Percentiles rank a stretch among this genome's conserved stretches.
These are phyloP conservation scores for Pisolithus marmoratus DNA, from an alignment of 768 basidiomycete genomes.

Conservation along the genomic window DNA sequence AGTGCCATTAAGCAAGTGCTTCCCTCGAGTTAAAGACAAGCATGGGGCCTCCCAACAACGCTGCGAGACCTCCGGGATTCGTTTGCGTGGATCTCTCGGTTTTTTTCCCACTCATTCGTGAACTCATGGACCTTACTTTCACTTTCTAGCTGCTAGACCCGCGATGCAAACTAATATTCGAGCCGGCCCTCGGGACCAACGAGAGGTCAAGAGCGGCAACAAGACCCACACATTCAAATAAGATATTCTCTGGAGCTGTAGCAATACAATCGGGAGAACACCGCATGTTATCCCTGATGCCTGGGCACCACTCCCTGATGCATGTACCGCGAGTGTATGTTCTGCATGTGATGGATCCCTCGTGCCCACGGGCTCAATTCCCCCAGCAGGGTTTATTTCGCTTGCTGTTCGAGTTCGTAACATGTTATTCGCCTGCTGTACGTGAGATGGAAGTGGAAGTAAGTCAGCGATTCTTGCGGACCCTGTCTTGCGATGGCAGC, in stretches of 20 bases:
- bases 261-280: background rate
- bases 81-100: background rate
- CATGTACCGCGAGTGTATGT: background rate
- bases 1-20: background rate
- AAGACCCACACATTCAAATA: constrained; percentile 65
- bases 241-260: constrained; percentile 10
- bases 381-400: constrained; percentile 20
- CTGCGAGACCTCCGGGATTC: background rate
- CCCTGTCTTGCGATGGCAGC: background rate
- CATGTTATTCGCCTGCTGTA: background rate
- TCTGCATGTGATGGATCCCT: constrained; percentile 5
- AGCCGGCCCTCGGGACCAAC: constrained; percentile 58
- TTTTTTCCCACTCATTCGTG: background rate
- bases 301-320: background rate
- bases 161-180: constrained; percentile 52
- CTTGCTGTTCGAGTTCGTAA: constrained; percentile 9
- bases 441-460: background rate
- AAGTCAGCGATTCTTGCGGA: background rate
- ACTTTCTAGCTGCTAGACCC: constrained; percentile 31
- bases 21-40: background rate
- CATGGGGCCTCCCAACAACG: background rate
- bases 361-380: constrained; percentile 10
- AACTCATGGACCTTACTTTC: constrained; percentile 3
- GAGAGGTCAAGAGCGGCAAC: constrained; percentile 64
- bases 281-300: background rate